phyloP scores from a whole-genome alignment of 2,329 filamentous ascomycete species.

The Phialemonium atrogriseum region DNA sequence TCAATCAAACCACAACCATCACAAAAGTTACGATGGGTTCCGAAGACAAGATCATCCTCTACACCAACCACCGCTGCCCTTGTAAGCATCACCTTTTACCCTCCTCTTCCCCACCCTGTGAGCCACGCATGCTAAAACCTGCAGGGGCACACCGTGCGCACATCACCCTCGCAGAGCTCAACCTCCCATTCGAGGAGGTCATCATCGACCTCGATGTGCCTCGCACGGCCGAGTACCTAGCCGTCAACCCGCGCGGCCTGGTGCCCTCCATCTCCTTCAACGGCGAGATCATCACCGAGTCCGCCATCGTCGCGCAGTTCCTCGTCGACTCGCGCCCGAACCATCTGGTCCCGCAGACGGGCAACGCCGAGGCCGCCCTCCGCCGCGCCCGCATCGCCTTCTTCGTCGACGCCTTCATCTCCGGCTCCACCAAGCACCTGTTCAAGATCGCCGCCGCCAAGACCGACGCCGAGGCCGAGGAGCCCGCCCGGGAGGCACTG shows the following conservation, averaged over 20 bases:
- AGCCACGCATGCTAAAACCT: not conserved
- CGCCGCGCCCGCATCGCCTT: conserved; percentile 59
- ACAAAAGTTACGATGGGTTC: conserved; percentile 16
- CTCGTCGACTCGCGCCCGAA: conserved; percentile 57
- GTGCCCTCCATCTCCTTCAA: conserved; percentile 64
- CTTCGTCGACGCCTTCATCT: conserved; percentile 38
- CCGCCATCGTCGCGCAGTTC: conserved; percentile 65
- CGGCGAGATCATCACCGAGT: conserved; percentile 63
- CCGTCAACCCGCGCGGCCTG: conserved; percentile 70
- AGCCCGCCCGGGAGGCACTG: conserved; percentile 41
- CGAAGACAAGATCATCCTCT: conserved; percentile 50
- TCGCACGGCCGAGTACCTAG: conserved; percentile 64
- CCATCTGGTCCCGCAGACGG: conserved; percentile 51
- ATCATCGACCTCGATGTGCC: conserved; percentile 64
- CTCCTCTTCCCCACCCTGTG: not conserved
- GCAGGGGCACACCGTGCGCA: conserved; percentile 65
- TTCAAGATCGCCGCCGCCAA: conserved; percentile 36
- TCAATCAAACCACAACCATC: no score
- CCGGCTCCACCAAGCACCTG: conserved; percentile 33
- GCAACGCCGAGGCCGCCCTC: conserved; percentile 46
- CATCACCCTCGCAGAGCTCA: conserved; percentile 60
- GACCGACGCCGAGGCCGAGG: conserved; percentile 40
- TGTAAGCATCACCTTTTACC: conserved; percentile 28
- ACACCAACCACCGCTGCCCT: conserved; percentile 63
- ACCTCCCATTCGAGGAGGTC: conserved; percentile 59